Evolutionary conservation across 345 rosid genomes (phyloP), one percentile per base, ranked within the genome.

Genomic region (Rubroshorea leprosula): DNA sequence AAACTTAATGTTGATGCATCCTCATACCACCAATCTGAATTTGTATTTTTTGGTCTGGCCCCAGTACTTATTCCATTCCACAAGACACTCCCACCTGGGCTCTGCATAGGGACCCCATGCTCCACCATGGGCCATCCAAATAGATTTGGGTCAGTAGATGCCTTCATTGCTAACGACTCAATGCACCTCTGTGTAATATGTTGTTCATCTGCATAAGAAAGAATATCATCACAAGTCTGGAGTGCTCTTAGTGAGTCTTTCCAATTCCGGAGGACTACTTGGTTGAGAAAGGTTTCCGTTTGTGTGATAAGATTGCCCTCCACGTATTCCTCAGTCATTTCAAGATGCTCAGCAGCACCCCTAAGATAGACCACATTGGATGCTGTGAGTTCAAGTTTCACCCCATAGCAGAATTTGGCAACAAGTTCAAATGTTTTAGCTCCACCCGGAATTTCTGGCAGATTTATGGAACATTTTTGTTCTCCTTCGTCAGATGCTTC

Each of bases 21-120:
- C 63, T 89, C 96, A 14, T 89, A 89, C 99, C 99, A 93, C 97
- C 99, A 93, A 64, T 85, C 97, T 25, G 85, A 76, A 64, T 88
- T 85, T 26, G 85, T 64, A 44, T 79, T 74, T 75, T 74, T 86
- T 13, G 85, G 84, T 72, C 90, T 78, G 49, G 95, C 96, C 46
- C 96, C 97, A 0, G 96, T 89, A 75, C 92, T 93, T 69, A 93
- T 93, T 71, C 97, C 99, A 23, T 89, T 93, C 99, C 99, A 93
- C 57, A 93, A 68, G 56, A 93, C 85, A 39, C 89, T 89, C 38
- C 96, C 99, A 24, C 97, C 98, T 6, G 97, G 98, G 73, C 94
- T 89, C 84, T 86, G 99, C 90, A 83, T 80, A 1, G 94, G 98
- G 27, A 93, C 89, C 25, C 90, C 96, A 63, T 76, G 92, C 75